Evolutionary conservation across 164 flowering plant genomes (phyloP).

Genomic region (Buxus sempervirens): DNA sequence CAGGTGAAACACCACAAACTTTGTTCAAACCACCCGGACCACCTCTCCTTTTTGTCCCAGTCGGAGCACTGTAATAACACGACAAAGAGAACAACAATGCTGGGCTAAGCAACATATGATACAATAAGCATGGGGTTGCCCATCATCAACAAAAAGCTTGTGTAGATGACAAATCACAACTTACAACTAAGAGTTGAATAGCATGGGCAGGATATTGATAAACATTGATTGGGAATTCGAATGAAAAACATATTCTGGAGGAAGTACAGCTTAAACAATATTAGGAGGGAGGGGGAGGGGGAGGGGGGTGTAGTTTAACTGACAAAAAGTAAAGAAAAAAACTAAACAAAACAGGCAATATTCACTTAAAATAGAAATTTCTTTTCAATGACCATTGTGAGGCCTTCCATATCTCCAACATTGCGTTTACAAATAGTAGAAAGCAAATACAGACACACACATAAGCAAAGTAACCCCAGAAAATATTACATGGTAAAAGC

Average conservation of each 20-base stretch:
- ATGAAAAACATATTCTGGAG: neutral
- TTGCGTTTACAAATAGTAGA: neutral
- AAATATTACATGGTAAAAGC: neutral
- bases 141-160: neutral
- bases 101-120: neutral
- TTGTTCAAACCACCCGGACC: conserved; percentile 95
- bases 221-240: neutral
- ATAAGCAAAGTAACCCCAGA: neutral
- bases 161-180: neutral
- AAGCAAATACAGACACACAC: neutral
- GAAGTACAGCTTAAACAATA: too few relatives aligned
- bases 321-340: too few relatives aligned
- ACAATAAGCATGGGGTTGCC: neutral
- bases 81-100: neutral
- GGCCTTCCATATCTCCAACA: neutral
- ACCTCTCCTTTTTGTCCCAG: conserved; percentile 78
- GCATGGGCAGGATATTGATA: neutral
- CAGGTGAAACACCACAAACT: conserved; percentile 89
- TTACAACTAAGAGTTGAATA: neutral
- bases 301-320: too few relatives aligned
- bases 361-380: neutral
- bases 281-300: too few relatives aligned
- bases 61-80: conserved; percentile 46
- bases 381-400: neutral
- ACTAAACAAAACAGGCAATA: neutral